These are phyloP conservation scores for Aspergillus sp. DNA, from an alignment of 2,329 filamentous ascomycete genomes.

Conservation along the genomic window DNA sequence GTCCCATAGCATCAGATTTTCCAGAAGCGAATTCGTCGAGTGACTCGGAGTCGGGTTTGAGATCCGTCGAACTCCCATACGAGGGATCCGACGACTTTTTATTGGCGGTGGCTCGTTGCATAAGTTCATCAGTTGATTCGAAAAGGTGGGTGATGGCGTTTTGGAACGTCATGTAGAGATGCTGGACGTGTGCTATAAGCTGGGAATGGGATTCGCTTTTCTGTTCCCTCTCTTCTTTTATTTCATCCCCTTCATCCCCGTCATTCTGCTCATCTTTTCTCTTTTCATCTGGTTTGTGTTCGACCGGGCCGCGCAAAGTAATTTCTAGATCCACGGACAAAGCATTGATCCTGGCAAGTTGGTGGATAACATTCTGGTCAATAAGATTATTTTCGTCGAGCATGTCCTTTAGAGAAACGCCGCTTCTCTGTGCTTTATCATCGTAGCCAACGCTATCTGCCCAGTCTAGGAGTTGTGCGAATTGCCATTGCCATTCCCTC, in stretches of 20 bases:
- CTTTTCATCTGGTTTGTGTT: neutral
- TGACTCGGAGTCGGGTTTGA: no score
- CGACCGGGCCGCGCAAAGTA: neutral
- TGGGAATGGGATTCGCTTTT: no score
- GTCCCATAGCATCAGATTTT: no score
- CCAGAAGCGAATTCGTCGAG: no score
- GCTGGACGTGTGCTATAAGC: no score
- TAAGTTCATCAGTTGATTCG: no score
- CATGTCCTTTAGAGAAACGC: neutral
- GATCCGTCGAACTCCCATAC: no score
- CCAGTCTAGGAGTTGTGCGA: conserved; percentile 1
- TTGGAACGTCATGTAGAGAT: no score
- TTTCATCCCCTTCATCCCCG: neutral
- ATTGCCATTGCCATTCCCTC: neutral
- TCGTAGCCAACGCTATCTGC: neutral
- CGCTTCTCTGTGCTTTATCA: neutral
- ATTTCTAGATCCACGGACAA: neutral
- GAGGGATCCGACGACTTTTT: no score
- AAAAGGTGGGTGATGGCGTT: no score
- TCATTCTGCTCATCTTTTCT: neutral
- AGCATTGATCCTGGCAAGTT: neutral
- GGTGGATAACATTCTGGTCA: neutral
- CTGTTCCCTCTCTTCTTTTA: no score
- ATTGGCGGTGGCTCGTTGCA: no score
- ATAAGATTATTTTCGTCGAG: neutral